Conservation (phyloP, 805 yeast species). For the Suhomyces xylopsoci region DNA sequence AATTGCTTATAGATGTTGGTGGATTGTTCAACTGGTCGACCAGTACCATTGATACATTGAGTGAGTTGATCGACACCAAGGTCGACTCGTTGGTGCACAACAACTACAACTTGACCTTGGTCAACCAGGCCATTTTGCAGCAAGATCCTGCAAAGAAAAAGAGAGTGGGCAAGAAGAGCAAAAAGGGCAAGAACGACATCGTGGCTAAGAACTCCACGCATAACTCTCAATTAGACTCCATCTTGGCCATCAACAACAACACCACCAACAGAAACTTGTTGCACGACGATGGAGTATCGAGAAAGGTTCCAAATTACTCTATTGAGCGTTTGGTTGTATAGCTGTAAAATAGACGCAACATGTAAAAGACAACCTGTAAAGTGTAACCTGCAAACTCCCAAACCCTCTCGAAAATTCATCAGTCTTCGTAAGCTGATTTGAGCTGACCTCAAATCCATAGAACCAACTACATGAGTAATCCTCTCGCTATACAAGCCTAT, state of each 20-base stretch:
- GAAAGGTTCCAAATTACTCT: constrained; percentile 53
- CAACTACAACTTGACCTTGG: constrained; percentile 44
- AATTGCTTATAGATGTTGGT: constrained; percentile 66
- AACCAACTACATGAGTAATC: background rate
- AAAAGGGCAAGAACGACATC: constrained; percentile 13
- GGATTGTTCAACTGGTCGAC: constrained; percentile 67
- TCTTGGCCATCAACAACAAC: constrained; percentile 29
- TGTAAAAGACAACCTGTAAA: background rate
- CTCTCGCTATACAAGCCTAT: constrained; percentile 45
- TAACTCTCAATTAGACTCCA: constrained; percentile 30
- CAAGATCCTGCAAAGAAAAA: constrained; percentile 22
- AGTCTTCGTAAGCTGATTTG: background rate
- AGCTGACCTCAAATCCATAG: background rate
- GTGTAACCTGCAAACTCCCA: background rate
- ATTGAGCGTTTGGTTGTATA: constrained; percentile 46
- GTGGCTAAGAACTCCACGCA: constrained; percentile 21
- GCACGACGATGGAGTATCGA: constrained; percentile 26
- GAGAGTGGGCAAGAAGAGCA: constrained; percentile 25
- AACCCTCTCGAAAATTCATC: background rate
- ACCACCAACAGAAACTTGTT: constrained; percentile 25
- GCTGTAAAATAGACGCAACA: background rate
- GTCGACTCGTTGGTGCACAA: constrained; percentile 43
- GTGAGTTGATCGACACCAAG: constrained; percentile 44
- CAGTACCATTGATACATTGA: constrained; percentile 46
- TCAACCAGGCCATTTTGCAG: constrained; percentile 40